Evolutionary conservation across 495 filamentous ascomycete genomes (phyloP), one percentile per base, ranked within the genome.

Genomic region (Cercophora scortea): DNA sequence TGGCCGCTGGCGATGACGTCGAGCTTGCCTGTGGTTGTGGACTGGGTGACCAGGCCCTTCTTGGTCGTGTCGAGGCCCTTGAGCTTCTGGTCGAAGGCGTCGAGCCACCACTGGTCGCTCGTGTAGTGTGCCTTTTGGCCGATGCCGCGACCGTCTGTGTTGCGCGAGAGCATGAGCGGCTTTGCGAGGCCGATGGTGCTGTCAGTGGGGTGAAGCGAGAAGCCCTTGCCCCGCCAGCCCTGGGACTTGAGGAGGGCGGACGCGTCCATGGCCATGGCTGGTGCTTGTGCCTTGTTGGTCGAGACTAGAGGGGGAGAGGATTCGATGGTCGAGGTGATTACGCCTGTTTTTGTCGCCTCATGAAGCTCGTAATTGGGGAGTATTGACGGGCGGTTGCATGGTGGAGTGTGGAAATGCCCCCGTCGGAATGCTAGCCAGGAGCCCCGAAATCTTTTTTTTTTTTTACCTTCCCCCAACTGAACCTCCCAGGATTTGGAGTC

Each of bases 161-260:
- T 88, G 49, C 80, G 81, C 13, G 80, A 76, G 32, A 90, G 74
- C 41, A 87, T 78, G 25, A 92, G 68, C 8, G 87, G 87, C 51
- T 78, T 79, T 11, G 78, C 76, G 8, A 92, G 77, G 32, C 87
- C 87, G 34, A 79, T 82, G 25, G 73, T 71, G 61, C 80, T 78
- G 72, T 71, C 67, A 44, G 81, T 81, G 10, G 84, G 78, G 63
- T 90, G 84, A 9, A 92, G 77, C 0, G 86, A 80, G 67, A 86
- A 82, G 58, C 88, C 88, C 32, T 79, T 76, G 55, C 88, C 88
- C 53, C 80, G 79, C 88, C 88, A 92, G 57, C 88, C 88, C 72
- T 88, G 85, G 61, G 79, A 77, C 53, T 81, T 80, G 54, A 92
- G 82, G 64, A 65, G 60, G 33, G 58, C 58, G 19, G 55, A 41